phyloP scores from a whole-genome alignment of 768 basidiomycete species.

The Pleurotus salmoneostramineus region DNA sequence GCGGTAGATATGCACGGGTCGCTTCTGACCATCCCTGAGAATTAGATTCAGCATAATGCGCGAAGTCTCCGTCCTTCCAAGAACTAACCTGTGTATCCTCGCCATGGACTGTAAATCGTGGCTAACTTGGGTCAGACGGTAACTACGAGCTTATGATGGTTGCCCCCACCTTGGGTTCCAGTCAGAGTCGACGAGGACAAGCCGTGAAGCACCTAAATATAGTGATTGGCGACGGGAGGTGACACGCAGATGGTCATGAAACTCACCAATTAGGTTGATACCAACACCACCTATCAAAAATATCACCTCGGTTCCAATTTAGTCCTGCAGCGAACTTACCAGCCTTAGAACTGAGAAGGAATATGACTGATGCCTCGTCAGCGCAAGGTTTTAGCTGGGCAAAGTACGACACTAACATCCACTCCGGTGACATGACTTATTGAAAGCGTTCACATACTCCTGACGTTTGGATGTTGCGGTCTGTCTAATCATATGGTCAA shows the following conservation, averaged over 20 bases:
- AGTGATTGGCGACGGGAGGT: not conserved
- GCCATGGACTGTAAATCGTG: slow-evolving; percentile 98
- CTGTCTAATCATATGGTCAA: too few relatives aligned
- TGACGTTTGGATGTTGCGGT: slow-evolving; percentile 76
- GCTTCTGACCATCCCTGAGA: slow-evolving; percentile 87
- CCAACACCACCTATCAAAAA: slow-evolving; percentile 73
- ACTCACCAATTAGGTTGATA: slow-evolving; percentile 81
- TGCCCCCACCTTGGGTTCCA: slow-evolving; percentile 82
- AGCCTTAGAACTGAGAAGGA: slow-evolving; percentile 91
- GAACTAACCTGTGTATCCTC: slow-evolving; percentile 76
- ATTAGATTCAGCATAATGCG: not conserved
- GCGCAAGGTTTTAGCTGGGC: too few relatives aligned
- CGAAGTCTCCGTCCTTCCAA: too few relatives aligned
- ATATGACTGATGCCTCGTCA: too few relatives aligned
- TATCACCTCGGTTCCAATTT: not conserved
- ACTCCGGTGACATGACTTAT: slow-evolving; percentile 65
- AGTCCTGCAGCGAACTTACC: slow-evolving; percentile 23
- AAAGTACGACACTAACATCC: slow-evolving; percentile 52
- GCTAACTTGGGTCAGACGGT: slow-evolving; percentile 28
- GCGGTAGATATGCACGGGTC: slow-evolving; percentile 86
- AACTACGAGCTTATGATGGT: not conserved
- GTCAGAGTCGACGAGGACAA: slow-evolving; percentile 86
- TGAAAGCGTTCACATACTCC: slow-evolving; percentile 87
- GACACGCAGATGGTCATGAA: not conserved
- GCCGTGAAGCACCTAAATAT: slow-evolving; percentile 64